Conservation (phyloP, 2,329 filamentous ascomycete species). For the Aschersonia sp. region DNA sequence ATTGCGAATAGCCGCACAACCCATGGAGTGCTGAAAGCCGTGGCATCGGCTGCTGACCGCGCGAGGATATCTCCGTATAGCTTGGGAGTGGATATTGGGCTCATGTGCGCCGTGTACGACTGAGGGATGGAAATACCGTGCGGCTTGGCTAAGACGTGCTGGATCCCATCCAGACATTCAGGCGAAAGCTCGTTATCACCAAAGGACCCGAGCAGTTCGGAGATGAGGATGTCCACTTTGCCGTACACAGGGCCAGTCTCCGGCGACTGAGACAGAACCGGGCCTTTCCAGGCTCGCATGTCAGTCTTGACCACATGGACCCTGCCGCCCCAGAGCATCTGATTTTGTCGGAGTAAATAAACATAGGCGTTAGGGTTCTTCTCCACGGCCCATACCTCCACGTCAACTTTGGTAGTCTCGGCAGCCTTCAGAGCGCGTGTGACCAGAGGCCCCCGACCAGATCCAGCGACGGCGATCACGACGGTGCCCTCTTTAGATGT, state of each 20-base stretch:
- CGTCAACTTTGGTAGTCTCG: slow-evolving; percentile 55
- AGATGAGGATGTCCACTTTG: slow-evolving; percentile 83
- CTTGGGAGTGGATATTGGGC: slow-evolving; percentile 79
- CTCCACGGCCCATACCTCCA: slow-evolving; percentile 85
- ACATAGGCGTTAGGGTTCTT: slow-evolving; percentile 98
- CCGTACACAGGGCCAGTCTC: slow-evolving; percentile 33
- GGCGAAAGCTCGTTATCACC: slow-evolving; percentile 94
- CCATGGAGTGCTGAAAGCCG: slow-evolving; percentile 81
- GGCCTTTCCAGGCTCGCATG: slow-evolving; percentile 93
- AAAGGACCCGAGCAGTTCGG: slow-evolving; percentile 87
- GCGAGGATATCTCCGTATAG: slow-evolving; percentile 67
- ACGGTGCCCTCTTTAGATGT: slow-evolving; percentile 57
- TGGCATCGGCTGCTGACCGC: slow-evolving; percentile 44
- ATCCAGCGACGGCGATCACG: slow-evolving; percentile 82
- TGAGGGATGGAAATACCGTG: slow-evolving; percentile 88
- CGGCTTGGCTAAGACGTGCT: slow-evolving; percentile 63
- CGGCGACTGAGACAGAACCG: slow-evolving; percentile 32
- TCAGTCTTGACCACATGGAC: slow-evolving; percentile 90
- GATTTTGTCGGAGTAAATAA: slow-evolving; percentile 75
- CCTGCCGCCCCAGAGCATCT: slow-evolving; percentile 60
- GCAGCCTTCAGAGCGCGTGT: slow-evolving; percentile 76
- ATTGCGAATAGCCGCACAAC: slow-evolving; percentile 86
- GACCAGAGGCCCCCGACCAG: slow-evolving; percentile 83
- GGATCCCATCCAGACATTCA: slow-evolving; percentile 91
- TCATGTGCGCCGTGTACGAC: slow-evolving; percentile 85